A percentile compares a stretch with the other conserved stretches of the same genome.
Evolutionary conservation across 176 grass and related monocot species (phyloP).

Genomic region (Echinochloa phyllopogon): DNA sequence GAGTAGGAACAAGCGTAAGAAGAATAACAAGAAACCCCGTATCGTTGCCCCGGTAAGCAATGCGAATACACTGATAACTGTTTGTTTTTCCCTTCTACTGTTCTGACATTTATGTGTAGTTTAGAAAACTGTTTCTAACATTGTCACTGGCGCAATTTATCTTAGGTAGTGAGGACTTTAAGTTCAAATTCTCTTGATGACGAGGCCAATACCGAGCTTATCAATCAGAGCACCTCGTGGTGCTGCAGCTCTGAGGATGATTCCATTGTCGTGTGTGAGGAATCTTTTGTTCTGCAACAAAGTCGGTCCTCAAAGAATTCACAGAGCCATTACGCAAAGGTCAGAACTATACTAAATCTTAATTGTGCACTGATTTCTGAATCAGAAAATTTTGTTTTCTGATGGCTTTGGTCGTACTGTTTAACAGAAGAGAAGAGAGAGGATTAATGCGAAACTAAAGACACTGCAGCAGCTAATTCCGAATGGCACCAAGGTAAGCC

Average conservation of each 20-base stretch:
- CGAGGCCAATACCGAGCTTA: background rate
- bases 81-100: background rate
- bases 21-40: background rate
- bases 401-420: conserved; percentile 1
- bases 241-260: conserved; percentile 43
- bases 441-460: conserved; percentile 47
- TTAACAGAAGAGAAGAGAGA: conserved; percentile 51
- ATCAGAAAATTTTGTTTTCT: background rate
- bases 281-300: conserved; percentile 29
- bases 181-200: background rate
- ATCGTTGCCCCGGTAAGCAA: conserved; percentile 27
- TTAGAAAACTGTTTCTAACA: background rate
- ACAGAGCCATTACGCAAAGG: conserved; percentile 53
- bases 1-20: background rate
- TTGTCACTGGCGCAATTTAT: background rate
- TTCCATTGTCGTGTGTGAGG: background rate
- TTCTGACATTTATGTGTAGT: background rate
- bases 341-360: background rate
- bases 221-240: conserved; percentile 17
- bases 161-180: background rate
- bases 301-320: conserved; percentile 30
- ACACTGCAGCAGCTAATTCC: conserved; percentile 49
- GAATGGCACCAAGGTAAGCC: conserved; percentile 49
- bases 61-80: background rate
- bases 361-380: background rate